These are phyloP conservation scores for Lactarius akahatsu DNA, from an alignment of 768 basidiomycete genomes.

Conservation along the genomic window DNA sequence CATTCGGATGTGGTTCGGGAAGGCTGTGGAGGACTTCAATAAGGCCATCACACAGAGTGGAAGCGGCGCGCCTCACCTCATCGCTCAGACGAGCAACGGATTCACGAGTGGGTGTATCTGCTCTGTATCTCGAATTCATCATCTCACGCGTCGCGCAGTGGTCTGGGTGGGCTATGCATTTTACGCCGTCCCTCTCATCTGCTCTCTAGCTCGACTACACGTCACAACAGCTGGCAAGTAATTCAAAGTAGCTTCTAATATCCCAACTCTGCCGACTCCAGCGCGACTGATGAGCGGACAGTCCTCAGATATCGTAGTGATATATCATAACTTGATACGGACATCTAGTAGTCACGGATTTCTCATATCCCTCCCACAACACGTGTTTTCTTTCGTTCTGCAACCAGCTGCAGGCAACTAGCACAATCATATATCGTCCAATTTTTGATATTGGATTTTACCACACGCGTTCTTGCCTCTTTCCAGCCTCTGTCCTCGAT, in stretches of 20 bases:
- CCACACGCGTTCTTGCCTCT: no score
- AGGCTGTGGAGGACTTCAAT: conserved; percentile 79
- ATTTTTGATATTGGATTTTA: no score
- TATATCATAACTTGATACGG: neutral
- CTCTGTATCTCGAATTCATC: neutral
- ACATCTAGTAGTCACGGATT: neutral
- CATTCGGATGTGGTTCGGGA: conserved; percentile 78
- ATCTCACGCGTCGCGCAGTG: conserved; percentile 46
- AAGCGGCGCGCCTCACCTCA: conserved; percentile 52
- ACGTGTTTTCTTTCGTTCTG: neutral
- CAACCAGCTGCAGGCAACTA: neutral
- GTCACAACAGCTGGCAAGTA: conserved; percentile 49
- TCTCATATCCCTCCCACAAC: neutral
- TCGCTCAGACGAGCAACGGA: conserved; percentile 64
- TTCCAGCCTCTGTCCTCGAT: no score
- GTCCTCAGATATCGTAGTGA: conserved; percentile 12
- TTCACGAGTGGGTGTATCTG: conserved; percentile 61
- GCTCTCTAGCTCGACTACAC: conserved; percentile 66
- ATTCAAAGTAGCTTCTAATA: neutral
- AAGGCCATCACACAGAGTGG: conserved; percentile 54
- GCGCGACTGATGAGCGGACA: conserved; percentile 13
- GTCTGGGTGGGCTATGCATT: conserved; percentile 78
- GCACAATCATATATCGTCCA: no score
- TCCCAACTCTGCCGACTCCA: conserved; percentile 10
- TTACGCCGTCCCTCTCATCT: conserved; percentile 65